phyloP scores from a whole-genome alignment of 345 rosid genomes.

The Rhodamnia argentea region DNA sequence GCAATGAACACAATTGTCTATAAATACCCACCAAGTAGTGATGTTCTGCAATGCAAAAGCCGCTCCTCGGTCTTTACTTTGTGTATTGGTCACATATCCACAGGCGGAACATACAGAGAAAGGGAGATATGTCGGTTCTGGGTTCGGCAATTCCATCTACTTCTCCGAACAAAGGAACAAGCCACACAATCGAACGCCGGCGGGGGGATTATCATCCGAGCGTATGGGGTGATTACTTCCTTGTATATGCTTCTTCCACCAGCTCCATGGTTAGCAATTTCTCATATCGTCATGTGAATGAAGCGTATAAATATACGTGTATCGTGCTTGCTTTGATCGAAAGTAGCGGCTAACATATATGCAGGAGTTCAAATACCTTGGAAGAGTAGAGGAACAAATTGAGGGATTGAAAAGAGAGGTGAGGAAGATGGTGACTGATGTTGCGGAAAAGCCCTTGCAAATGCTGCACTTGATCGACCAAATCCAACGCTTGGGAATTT shows the following conservation, averaged over 20 bases:
- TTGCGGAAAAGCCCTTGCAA: not conserved
- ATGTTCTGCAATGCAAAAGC: not conserved
- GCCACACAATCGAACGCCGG: not conserved
- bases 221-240: slow-evolving; percentile 19
- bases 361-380: not conserved
- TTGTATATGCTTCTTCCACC: not conserved
- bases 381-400: slow-evolving; percentile 1
- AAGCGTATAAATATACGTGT: not conserved
- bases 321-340: not conserved
- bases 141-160: not conserved
- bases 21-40: not conserved
- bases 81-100: too few relatives aligned
- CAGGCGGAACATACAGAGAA: not conserved
- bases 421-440: not conserved
- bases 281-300: not conserved
- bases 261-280: not conserved
- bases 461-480: slow-evolving; percentile 16
- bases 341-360: not conserved
- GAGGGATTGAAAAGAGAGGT: slow-evolving; percentile 6
- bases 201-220: slow-evolving; percentile 1
- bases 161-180: not conserved
- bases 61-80: not conserved
- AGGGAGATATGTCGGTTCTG: not conserved
- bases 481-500: slow-evolving; percentile 29
- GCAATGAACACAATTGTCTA: not conserved